These are phyloP conservation scores for Colletotrichum limetticola DNA, from an alignment of 2,329 filamentous ascomycete species.

Conservation along the genomic window DNA sequence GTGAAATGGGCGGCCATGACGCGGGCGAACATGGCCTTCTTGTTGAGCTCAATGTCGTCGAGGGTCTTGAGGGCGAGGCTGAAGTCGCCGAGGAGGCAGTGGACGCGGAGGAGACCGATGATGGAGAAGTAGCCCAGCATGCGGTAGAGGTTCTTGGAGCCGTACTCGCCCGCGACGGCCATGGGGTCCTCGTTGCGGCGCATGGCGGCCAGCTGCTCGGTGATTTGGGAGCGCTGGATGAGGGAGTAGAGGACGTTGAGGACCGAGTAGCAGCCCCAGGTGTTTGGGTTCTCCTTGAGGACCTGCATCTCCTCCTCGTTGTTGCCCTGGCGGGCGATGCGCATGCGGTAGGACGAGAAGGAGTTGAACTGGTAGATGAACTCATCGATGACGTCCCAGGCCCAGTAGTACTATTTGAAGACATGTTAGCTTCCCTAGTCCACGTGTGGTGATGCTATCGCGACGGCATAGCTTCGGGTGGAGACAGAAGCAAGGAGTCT, in stretches of 20 bases:
- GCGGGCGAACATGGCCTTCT: constrained; percentile 99
- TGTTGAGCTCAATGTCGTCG: constrained; percentile 99
- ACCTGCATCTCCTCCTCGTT: constrained; percentile 94
- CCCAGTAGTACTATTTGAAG: constrained; percentile 88
- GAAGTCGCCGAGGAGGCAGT: constrained; percentile 97
- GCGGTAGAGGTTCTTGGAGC: constrained; percentile 91
- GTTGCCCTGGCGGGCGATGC: constrained; percentile 82
- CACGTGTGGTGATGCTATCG: neutral
- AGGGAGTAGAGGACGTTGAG: constrained; percentile 99
- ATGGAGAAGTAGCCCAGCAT: constrained; percentile 99
- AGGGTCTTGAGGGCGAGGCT: constrained; percentile 98
- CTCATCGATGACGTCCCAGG: constrained; percentile 99
- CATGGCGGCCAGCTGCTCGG: constrained; percentile 93
- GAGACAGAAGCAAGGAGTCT: constrained; percentile 38
- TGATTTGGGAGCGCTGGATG: constrained; percentile 98
- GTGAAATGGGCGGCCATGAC: constrained; percentile 99
- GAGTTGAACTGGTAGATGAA: constrained; percentile 99
- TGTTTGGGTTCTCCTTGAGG: constrained; percentile 96
- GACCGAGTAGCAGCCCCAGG: constrained; percentile 99
- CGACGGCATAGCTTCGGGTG: neutral
- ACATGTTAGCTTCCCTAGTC: constrained; percentile 20
- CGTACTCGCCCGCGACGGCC: constrained; percentile 93
- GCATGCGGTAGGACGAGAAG: constrained; percentile 96
- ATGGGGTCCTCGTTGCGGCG: constrained; percentile 92
- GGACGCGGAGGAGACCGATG: constrained; percentile 94